Percentiles rank a stretch among this genome's conserved stretches.
Evolutionary conservation across 306 rosid genomes (phyloP).

Genomic region (Ceratonia siliqua): DNA sequence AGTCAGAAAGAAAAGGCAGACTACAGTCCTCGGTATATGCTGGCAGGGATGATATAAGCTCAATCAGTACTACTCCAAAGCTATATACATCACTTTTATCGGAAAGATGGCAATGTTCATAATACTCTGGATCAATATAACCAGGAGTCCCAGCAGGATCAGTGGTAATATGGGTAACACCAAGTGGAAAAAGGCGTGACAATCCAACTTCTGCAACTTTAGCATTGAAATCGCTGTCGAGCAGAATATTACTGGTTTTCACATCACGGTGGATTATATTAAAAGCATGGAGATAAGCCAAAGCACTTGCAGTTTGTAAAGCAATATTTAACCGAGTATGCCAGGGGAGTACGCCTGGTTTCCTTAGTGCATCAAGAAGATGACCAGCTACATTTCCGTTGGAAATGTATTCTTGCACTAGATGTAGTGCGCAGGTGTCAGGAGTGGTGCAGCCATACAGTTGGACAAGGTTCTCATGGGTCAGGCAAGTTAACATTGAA

Average conservation of each 20-base stretch:
- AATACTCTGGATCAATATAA: slow-evolving; percentile 75
- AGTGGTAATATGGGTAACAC: slow-evolving; percentile 69
- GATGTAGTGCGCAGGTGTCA: slow-evolving; percentile 54
- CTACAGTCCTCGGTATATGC: slow-evolving; percentile 47
- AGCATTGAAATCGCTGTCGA: slow-evolving; percentile 54
- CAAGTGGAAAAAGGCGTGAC: slow-evolving; percentile 60
- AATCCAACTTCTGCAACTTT: slow-evolving; percentile 78
- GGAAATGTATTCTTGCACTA: slow-evolving; percentile 67
- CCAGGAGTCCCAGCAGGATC: slow-evolving; percentile 74
- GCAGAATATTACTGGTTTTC: slow-evolving; percentile 64
- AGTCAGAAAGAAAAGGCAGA: slow-evolving; percentile 52
- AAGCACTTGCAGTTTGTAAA: slow-evolving; percentile 61
- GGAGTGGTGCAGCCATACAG: slow-evolving; percentile 74
- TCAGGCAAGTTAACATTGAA: slow-evolving; percentile 45
- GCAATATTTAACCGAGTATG: slow-evolving; percentile 56
- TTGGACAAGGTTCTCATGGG: slow-evolving; percentile 64
- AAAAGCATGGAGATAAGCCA: slow-evolving; percentile 71
- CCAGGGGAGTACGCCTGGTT: slow-evolving; percentile 51
- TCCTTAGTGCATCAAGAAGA: slow-evolving; percentile 42
- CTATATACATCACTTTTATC: slow-evolving; percentile 72
- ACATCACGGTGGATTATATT: slow-evolving; percentile 66
- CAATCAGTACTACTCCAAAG: slow-evolving; percentile 71
- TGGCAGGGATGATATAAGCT: slow-evolving; percentile 73
- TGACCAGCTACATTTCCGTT: slow-evolving; percentile 64
- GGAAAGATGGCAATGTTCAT: slow-evolving; percentile 62